Evolutionary conservation across 805 yeast genomes (phyloP).

Genomic region (Nakazawaea pomicola): DNA sequence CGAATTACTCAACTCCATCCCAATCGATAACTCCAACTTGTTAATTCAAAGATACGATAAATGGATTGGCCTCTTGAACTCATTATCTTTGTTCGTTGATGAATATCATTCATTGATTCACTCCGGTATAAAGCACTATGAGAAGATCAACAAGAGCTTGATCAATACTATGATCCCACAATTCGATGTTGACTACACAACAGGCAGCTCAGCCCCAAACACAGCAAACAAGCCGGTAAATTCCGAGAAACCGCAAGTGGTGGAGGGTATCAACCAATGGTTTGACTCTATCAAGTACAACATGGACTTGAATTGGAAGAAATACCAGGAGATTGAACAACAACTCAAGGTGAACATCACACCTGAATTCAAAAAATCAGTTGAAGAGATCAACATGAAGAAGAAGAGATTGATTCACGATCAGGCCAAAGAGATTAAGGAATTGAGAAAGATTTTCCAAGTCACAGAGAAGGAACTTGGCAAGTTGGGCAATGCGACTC

Average conservation of each 20-base stretch:
- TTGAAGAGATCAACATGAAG: constrained; percentile 35
- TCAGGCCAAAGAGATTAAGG: constrained; percentile 33
- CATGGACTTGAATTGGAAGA: constrained; percentile 27
- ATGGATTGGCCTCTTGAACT: constrained; percentile 20
- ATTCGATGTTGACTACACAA: constrained; percentile 24
- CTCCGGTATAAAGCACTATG: constrained; percentile 19
- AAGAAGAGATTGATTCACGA: constrained; percentile 32
- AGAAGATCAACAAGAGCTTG: constrained; percentile 20
- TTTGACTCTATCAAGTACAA: constrained; percentile 21
- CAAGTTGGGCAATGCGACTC: constrained; percentile 19
- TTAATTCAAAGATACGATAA: constrained; percentile 22
- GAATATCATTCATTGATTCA: constrained; percentile 21
- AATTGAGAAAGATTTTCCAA: constrained; percentile 30
- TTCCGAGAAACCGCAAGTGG: neutral
- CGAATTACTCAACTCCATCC: constrained; percentile 7
- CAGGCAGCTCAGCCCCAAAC: constrained; percentile 8
- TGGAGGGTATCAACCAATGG: constrained; percentile 22
- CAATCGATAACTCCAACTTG: constrained; percentile 10
- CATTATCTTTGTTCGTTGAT: constrained; percentile 21
- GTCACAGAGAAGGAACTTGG: constrained; percentile 25
- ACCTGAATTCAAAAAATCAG: constrained; percentile 38
- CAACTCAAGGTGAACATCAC: constrained; percentile 30
- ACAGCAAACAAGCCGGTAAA: constrained; percentile 1
- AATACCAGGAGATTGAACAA: constrained; percentile 33
- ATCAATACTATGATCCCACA: constrained; percentile 20